A percentile compares a stretch with the other conserved stretches of the same genome.
Evolutionary conservation across 2,329 filamentous ascomycete genomes (phyloP).

Genomic region (Chaetomium strumarium): DNA sequence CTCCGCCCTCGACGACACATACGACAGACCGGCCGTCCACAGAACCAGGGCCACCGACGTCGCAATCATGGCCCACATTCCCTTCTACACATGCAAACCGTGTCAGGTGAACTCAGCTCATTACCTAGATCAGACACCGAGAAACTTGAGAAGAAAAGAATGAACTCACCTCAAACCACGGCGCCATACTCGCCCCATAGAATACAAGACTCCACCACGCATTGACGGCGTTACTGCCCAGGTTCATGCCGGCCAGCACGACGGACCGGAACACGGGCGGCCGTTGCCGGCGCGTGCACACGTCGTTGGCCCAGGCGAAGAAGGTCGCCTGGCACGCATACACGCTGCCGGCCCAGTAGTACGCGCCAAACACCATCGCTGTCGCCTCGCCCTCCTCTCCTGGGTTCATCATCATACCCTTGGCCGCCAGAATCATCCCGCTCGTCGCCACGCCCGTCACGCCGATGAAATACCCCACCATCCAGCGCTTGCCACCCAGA

Average conservation of each 20-base stretch:
- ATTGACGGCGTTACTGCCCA: conserved; percentile 62
- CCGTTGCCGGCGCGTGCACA: conserved; percentile 49
- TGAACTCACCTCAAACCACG: conserved; percentile 53
- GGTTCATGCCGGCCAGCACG: conserved; percentile 67
- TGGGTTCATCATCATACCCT: conserved; percentile 32
- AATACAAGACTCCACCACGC: conserved; percentile 70
- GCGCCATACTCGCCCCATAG: conserved; percentile 61
- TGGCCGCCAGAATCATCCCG: conserved; percentile 45
- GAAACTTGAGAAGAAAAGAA: background rate
- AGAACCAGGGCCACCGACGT: conserved; percentile 52
- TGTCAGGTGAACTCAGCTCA: background rate
- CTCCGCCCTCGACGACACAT: conserved; percentile 30
- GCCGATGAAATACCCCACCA: conserved; percentile 62
- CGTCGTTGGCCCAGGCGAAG: conserved; percentile 71
- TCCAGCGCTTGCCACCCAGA: conserved; percentile 55
- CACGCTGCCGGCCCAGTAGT: conserved; percentile 64
- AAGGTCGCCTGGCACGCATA: conserved; percentile 71
- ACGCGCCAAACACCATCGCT: conserved; percentile 54
- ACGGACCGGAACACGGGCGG: conserved; percentile 58
- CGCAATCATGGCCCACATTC: conserved; percentile 71
- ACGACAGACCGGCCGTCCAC: conserved; percentile 53
- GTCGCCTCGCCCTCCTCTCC: conserved; percentile 42
- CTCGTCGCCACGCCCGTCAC: conserved; percentile 58
- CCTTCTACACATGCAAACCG: conserved; percentile 37
- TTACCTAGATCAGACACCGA: background rate